Evolutionary conservation across 2,329 filamentous ascomycete genomes (phyloP), one percentile per base, ranked within the genome.

Genomic region (Phyllosticta paracitricarpa): DNA sequence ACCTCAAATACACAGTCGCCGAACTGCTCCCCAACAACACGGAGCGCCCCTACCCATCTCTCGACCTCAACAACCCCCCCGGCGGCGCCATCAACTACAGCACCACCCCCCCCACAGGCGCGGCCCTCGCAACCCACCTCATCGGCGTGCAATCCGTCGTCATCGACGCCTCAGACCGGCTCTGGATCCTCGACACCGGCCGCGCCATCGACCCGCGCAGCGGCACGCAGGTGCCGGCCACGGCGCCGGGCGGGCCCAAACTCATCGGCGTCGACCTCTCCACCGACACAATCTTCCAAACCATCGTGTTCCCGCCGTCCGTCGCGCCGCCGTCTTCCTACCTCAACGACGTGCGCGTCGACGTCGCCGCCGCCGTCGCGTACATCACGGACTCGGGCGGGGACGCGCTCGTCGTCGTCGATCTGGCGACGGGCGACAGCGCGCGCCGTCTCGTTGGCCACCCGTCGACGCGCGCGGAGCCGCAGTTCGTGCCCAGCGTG

Each of bases 171-270:
- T 67, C 70, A 2, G 78, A 82, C 66, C 75, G 78, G 6, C 73
- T 82, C 22, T 82, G 79, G 80, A 77, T 82, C 58, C 74, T 82
- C 7, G 81, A 83, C 64, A 82, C 79, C 2, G 80, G 80, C 8
- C 74, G 80, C 24, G 75, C 75, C 1, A 67, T 72, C n/a, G 19
- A 53, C 19, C 73, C 72, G 4, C 65, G 68, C 0, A 73, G 80
- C 54, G 77, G 77, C 4, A 76, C 74, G 0, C 74, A 81, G 10
- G 72, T 81, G 9, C 66, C 68, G 0, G 74, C 80, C 0, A 69
- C 73, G 0, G 26, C 12, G 6, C 73, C 74, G 28, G 80, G 80
- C 40, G 80, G 81, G 0, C 78, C 80, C 0, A 83, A 82, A 64
- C 71, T 83, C 9, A 64, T 82, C 9, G 77, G 78, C 7, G 74